Conservation (phyloP, 257 asterid genomes). For the Solanum paucissectum region DNA sequence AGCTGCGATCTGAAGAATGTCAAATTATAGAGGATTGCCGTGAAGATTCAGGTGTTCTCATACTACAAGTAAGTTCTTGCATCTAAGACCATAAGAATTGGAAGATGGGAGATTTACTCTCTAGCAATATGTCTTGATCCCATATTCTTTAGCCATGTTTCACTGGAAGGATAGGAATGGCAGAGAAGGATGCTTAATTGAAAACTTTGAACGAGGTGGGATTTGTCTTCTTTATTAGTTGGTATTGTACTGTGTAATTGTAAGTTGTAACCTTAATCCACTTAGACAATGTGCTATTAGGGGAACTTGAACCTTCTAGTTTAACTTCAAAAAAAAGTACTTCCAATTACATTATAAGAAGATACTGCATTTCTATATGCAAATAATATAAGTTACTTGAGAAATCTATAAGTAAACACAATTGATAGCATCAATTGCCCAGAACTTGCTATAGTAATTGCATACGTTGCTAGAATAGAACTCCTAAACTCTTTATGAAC, state of each 20-base stretch:
- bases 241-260: not conserved
- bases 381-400: not conserved
- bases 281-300: not conserved
- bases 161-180: not conserved
- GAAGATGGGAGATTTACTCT: not conserved
- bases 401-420: not conserved
- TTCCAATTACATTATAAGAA: not conserved
- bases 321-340: not conserved
- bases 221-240: not conserved
- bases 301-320: not conserved
- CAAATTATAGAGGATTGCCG: constrained; percentile 74
- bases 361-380: not conserved
- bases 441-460: not conserved
- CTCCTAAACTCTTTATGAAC: not conserved
- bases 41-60: constrained; percentile 74
- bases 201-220: not conserved
- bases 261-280: not conserved
- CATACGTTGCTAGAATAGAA: not conserved
- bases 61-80: constrained; percentile 67
- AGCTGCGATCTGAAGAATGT: constrained; percentile 78
- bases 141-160: not conserved
- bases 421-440: not conserved
- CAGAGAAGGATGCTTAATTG: not conserved
- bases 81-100: not conserved
- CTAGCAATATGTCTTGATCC: not conserved